phyloP scores from a whole-genome alignment of 2,329 filamentous ascomycete genomes.

The Penicillium aurantiogriseum region DNA sequence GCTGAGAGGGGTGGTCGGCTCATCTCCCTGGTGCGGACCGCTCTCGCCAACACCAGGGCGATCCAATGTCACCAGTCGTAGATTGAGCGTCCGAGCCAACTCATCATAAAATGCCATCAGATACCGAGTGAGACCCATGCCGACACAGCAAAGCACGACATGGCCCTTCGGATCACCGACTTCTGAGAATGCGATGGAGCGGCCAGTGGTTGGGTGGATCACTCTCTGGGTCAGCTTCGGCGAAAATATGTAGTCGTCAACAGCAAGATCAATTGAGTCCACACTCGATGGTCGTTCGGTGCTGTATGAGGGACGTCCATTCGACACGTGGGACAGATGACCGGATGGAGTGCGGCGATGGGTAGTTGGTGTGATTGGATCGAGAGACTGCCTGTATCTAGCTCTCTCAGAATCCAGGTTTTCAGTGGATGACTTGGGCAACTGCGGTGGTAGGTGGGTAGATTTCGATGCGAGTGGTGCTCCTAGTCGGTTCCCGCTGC shows the following conservation, averaged over 20 bases:
- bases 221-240: slow-evolving; percentile 86
- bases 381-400: slow-evolving; percentile 29
- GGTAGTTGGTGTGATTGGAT: slow-evolving; percentile 28
- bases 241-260: slow-evolving; percentile 79
- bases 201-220: slow-evolving; percentile 77
- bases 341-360: slow-evolving; percentile 43
- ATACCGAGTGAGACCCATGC: slow-evolving; percentile 95
- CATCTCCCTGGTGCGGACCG: slow-evolving; percentile 71
- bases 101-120: slow-evolving; percentile 98
- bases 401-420: slow-evolving; percentile 31
- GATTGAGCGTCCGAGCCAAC: slow-evolving; percentile 78
- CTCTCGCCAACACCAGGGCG: slow-evolving; percentile 92
- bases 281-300: slow-evolving; percentile 74
- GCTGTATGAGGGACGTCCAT: slow-evolving; percentile 48
- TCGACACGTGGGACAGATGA: slow-evolving; percentile 36
- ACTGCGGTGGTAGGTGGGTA: slow-evolving; percentile 26
- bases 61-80: slow-evolving; percentile 90
- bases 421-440: slow-evolving; percentile 30
- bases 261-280: slow-evolving; percentile 85
- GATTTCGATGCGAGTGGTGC: slow-evolving; percentile 30
- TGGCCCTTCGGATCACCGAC: slow-evolving; percentile 90
- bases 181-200: slow-evolving; percentile 92
- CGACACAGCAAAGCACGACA: slow-evolving; percentile 93
- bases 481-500: slow-evolving; percentile 26
- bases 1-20: slow-evolving; percentile 78